Base-by-base conservation (phyloP, 768 basidiomycete genomes). In the Auricularia auricula-judae region DNA sequence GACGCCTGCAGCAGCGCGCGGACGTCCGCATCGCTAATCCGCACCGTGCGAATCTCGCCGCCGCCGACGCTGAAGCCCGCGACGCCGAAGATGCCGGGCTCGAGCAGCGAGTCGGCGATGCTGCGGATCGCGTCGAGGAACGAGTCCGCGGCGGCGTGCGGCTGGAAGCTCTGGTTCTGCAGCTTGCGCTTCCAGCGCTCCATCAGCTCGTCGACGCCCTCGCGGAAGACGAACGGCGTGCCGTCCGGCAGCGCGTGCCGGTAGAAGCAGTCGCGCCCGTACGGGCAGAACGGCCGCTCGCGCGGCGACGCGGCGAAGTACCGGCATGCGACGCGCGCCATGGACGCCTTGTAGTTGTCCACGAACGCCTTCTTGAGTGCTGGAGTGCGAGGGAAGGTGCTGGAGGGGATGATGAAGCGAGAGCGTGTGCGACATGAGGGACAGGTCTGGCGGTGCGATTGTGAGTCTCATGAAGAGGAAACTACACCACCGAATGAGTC, bases 201-300 rank as follows among this genome's bases (percentile, higher is more conserved):
- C 82, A 87, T 83, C 64, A 76, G 81, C 23, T 75, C 73, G 39
- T 82, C 81, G 23, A 79, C 80, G 4, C 88, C 88, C 51, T 82
- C 74, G 44, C 71, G 68, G 69, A 88, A 88, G 2, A 81, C 68
- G 67, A 83, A 78, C 0, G 78, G 77, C 8, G 87, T 82, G 11
- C 89, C 90, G 67, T 91, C 89, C 0, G 76, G 74, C 33, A 86
- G 85, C 61, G 76, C 68, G 70, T 93, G 90, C 68, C 84, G 81
- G 71, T 91, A 93, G 72, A 93, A 90, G 71, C 90, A 93, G 65
- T 92, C 90, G 60, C 78, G 78, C 53, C 90, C 90, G 68, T 89
- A 93, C 0, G 88, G 90, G 73, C 90, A 93, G 63, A 81, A 81
- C 0, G 85, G 85, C 70, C 56, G 74, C 72, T 7, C 73, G 71